Evolutionary conservation across 2,329 filamentous ascomycete genomes (phyloP).

Genomic region (Aspergillus japonicus): DNA sequence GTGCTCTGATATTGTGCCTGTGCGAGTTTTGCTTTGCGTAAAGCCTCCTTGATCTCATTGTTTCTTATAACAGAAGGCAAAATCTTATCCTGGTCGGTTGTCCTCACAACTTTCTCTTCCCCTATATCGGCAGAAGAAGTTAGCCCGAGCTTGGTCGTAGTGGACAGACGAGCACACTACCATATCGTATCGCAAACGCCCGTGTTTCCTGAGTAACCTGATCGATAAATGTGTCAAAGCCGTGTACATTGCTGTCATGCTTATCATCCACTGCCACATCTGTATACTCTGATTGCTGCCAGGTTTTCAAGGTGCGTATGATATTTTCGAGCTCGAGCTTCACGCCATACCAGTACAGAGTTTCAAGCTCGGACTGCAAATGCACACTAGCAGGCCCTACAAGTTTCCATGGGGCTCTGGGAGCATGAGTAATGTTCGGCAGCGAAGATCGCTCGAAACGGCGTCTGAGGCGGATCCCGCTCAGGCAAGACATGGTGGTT

Average conservation of each 20-base stretch:
- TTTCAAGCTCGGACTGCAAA: conserved; percentile 27
- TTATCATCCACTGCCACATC: conserved; percentile 26
- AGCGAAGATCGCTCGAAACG: neutral
- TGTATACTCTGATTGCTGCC: conserved; percentile 28
- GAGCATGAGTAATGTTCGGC: neutral
- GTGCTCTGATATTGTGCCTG: no score
- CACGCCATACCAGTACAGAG: conserved; percentile 42
- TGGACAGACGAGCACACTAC: neutral
- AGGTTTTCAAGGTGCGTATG: conserved; percentile 34
- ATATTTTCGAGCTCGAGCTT: conserved; percentile 37
- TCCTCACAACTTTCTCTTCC: neutral
- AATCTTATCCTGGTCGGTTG: no score
- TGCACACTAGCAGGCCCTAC: conserved; percentile 12
- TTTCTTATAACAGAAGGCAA: no score
- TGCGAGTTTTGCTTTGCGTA: no score
- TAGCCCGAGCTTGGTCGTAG: conserved; percentile 13
- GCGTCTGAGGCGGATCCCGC: neutral
- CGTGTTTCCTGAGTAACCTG: conserved; percentile 35
- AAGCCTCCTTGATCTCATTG: no score
- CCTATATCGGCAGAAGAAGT: neutral
- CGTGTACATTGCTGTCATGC: conserved; percentile 32
- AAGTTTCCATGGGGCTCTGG: conserved; percentile 5
- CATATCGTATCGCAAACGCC: conserved; percentile 26
- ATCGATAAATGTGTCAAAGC: conserved; percentile 43
- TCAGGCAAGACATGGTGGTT: neutral